Evolutionary conservation across 768 basidiomycete genomes (phyloP).

Genomic region (Lentinula edodes): DNA sequence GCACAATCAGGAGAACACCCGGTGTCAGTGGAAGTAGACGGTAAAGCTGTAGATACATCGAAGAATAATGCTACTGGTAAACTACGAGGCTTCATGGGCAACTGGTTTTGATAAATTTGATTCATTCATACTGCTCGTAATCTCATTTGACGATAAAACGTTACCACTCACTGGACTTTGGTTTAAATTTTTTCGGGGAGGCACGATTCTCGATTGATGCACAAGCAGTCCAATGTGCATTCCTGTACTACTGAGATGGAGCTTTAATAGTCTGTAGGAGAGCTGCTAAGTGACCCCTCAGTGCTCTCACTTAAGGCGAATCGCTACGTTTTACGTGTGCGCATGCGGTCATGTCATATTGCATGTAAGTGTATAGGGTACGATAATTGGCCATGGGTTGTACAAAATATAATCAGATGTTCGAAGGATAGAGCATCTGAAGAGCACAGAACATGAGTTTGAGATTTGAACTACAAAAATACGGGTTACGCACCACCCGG

Average conservation of each 20-base stretch:
- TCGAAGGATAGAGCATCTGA: constrained; percentile 92
- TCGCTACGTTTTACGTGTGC: neutral
- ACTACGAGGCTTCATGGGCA: neutral
- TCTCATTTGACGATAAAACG: no score
- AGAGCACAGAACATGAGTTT: constrained; percentile 1
- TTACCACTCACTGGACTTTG: no score
- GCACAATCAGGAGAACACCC: neutral
- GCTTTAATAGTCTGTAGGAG: neutral
- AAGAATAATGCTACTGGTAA: neutral
- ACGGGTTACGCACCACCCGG: constrained; percentile 65
- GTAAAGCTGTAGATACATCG: neutral
- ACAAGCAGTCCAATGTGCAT: no score
- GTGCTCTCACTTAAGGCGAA: neutral
- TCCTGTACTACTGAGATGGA: no score
- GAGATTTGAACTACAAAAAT: neutral
- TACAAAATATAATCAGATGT: constrained; percentile 49
- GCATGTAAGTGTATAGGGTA: constrained; percentile 34
- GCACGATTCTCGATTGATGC: no score
- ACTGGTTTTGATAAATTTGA: neutral
- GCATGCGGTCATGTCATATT: constrained; percentile 35
- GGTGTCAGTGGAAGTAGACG: neutral
- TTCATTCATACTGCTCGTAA: no score
- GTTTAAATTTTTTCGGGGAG: no score
- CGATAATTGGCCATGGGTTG: constrained; percentile 26
- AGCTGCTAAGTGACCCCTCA: neutral